Evolutionary conservation across 768 basidiomycete genomes (phyloP), one percentile per base, ranked within the genome.

Genomic region (Psilocybe azurescens): DNA sequence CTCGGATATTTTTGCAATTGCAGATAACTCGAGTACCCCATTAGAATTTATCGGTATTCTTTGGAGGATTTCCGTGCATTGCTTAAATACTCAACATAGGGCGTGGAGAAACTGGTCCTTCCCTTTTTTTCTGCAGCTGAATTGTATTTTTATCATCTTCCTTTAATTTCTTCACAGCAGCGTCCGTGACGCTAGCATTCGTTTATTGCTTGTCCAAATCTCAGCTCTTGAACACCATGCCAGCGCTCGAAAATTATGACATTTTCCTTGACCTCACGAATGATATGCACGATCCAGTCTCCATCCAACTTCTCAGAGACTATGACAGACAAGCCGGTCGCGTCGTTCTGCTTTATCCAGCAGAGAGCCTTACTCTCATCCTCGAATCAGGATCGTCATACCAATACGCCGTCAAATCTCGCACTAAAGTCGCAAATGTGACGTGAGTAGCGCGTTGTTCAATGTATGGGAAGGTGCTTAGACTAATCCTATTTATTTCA

Each of bases 301-400:
- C 88, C 47, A 77, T 90, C 39, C 88, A 90, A 70, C 80, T 88
- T 32, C 74, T 88, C 61, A 81, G 83, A 38, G 84, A 90, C 74
- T 90, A 90, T 65, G 88, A 86, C 50, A 79, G 83, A 55, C 80
- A 80, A 53, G 75, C 82, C 14, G 81, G 81, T 56, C 79, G 83
- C 54, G 79, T 84, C 62, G 80, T 89, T 50, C 70, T 89, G 29
- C 77, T 91, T 44, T 79, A 83, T 60, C 88, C 89, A 3, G 79
- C 83, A 52, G 89, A 91, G 70, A 83, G 81, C 47, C 77, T 91
- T 58, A 86, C 87, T 33, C 79, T 90, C 60, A 81, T 91, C 62
- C 81, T 91, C 64, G 88, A 89, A 68, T 87, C 89, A 18, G 89
- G 89, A 6, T 81, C 83, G 20, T 75, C 85, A 41, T 91, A 91